Evolutionary conservation across 441 rosid species (phyloP), one percentile per base, ranked within the genome.

Genomic region (Erodium moschatum): DNA sequence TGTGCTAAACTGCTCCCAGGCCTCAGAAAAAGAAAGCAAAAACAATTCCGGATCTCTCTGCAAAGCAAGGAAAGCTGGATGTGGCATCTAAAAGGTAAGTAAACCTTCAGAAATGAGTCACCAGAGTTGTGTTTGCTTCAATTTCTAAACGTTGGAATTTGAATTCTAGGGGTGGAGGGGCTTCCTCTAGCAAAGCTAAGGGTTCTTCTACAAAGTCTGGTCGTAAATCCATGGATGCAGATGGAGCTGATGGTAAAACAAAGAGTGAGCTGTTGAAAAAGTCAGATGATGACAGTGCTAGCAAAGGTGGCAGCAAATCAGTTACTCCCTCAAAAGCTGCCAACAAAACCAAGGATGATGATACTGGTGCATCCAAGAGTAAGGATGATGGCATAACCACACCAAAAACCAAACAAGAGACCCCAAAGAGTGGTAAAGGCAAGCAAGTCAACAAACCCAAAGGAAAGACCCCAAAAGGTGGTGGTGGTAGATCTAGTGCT

Each of bases 111-210:
- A 6, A 61, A 62, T 13, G 38, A 12, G 65, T 27, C 8, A 0
- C 11, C 4, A 5, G 15, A 12, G 56, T 62, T 64, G 31, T 33
- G 54, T 2, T 19, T 64, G 19, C 42, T 67, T 29, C n/a, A 3
- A 16, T 50, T 24, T 63, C 65, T 2, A 67, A 68, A 60, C 68
- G 33, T 62, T 12, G 0, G 5, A 8, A 24, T 72, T 67, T 40
- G 35, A 73, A 76, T 75, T n/a, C 48, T 70, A 91, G 97, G 85
- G 83, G 83, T 71, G 79, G 87, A 77, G 93, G 84, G 67, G 83
- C 80, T 72, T 82, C 88, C 64, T 81, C 94, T 44, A 82, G 86
- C 77, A 96, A 90, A 84, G 74, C 92, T 62, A 86, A 81, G 80
- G 83, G 74, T 69, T 58, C 77, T 46, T 78, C 84, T 4, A 31